Evolutionary conservation across 2,329 filamentous ascomycete genomes (phyloP).

Genomic region (Phialophora chinensis): DNA sequence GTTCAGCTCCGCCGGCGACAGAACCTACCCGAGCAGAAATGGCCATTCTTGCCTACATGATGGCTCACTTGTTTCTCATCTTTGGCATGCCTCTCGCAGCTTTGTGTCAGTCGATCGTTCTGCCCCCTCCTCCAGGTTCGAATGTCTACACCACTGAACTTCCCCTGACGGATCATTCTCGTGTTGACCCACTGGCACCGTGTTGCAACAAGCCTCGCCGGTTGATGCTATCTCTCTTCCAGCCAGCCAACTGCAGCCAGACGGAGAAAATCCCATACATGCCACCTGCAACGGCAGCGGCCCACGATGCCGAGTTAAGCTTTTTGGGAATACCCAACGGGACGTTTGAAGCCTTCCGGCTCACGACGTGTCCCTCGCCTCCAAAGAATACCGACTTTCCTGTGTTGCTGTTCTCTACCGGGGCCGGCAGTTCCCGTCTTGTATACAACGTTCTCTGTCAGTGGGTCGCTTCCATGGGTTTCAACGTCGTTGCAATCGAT

Average conservation of each 20-base stretch:
- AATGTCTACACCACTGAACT: slow-evolving; percentile 23
- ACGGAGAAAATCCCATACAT: slow-evolving; percentile 39
- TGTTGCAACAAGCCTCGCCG: slow-evolving; percentile 24
- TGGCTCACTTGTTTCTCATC: not conserved
- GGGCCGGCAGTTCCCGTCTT: slow-evolving; percentile 41
- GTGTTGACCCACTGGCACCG: slow-evolving; percentile 23
- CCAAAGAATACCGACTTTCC: slow-evolving; percentile 38
- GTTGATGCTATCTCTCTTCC: slow-evolving; percentile 27
- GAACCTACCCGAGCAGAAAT: not conserved
- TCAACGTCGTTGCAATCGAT: slow-evolving; percentile 43
- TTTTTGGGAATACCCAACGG: slow-evolving; percentile 38
- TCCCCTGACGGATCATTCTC: slow-evolving; percentile 24
- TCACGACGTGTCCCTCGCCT: slow-evolving; percentile 17
- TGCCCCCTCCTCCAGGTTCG: slow-evolving; percentile 19
- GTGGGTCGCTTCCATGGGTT: slow-evolving; percentile 45
- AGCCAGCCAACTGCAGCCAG: slow-evolving; percentile 22
- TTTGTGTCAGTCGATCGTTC: slow-evolving; percentile 2
- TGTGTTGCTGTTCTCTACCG: slow-evolving; percentile 46
- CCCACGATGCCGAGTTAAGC: slow-evolving; percentile 37
- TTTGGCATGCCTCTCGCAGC: not conserved
- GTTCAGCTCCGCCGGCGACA: not conserved
- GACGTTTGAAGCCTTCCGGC: slow-evolving; percentile 40
- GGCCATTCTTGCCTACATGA: not conserved
- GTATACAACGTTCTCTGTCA: slow-evolving; percentile 44
- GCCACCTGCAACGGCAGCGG: slow-evolving; percentile 42